Evolutionary conservation across 768 basidiomycete genomes (phyloP).

Genomic region (Suillus placidus): DNA sequence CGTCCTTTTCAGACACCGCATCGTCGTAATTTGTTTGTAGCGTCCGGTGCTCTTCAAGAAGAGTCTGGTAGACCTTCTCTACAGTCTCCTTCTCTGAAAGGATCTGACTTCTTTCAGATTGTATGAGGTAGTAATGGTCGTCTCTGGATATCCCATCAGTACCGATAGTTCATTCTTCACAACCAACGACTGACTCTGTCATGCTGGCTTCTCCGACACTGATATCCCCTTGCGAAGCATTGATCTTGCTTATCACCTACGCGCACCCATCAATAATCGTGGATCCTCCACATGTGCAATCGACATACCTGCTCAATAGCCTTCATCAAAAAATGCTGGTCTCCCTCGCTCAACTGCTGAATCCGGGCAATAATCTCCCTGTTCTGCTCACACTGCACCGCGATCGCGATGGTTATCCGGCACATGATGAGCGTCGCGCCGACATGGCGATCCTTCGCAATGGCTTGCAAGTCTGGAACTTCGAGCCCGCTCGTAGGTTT

Average conservation of each 20-base stretch:
- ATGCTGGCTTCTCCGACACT: slow-evolving; percentile 61
- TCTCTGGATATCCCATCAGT: slow-evolving; percentile 52
- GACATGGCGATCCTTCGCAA: slow-evolving; percentile 76
- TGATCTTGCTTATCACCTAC: slow-evolving; percentile 79
- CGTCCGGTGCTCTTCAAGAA: slow-evolving; percentile 74
- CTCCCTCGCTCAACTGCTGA: slow-evolving; percentile 75
- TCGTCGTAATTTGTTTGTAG: slow-evolving; percentile 83
- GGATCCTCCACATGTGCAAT: not conserved
- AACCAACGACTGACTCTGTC: slow-evolving; percentile 68
- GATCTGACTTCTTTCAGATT: slow-evolving; percentile 77
- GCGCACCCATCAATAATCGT: slow-evolving; percentile 8
- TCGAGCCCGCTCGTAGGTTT: slow-evolving; percentile 77
- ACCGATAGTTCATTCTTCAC: slow-evolving; percentile 12
- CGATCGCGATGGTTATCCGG: slow-evolving; percentile 80
- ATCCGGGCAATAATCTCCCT: slow-evolving; percentile 89
- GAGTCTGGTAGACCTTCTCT: slow-evolving; percentile 74
- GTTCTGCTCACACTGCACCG: slow-evolving; percentile 88
- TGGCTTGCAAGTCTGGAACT: slow-evolving; percentile 85
- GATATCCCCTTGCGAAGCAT: slow-evolving; percentile 47
- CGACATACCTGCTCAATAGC: slow-evolving; percentile 82
- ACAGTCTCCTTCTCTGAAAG: slow-evolving; percentile 85
- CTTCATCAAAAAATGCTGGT: slow-evolving; percentile 90
- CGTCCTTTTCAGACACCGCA: slow-evolving; percentile 74
- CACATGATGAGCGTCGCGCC: slow-evolving; percentile 73
- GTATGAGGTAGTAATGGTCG: slow-evolving; percentile 86